A percentile compares a stretch with the other conserved stretches of the same genome.
phyloP scores from a whole-genome alignment of 176 grass and related monocot genomes.

The Calamus simplicifolius region DNA sequence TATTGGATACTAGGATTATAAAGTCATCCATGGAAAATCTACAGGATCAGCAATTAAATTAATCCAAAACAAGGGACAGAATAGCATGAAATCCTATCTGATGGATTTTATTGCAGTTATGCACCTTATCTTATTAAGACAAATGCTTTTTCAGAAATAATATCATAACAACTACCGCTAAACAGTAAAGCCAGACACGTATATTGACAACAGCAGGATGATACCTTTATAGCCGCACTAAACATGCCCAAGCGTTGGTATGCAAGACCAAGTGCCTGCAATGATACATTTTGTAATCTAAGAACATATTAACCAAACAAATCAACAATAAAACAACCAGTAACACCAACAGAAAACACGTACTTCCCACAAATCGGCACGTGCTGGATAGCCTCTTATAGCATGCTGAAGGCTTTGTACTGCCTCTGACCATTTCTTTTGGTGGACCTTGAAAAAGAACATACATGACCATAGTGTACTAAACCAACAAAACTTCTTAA shows the following conservation, averaged over 20 bases:
- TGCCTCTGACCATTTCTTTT: constrained; percentile 83
- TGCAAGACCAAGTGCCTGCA: constrained; percentile 86
- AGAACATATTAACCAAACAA: neutral
- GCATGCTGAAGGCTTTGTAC: constrained; percentile 87
- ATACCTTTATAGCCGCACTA: constrained; percentile 85
- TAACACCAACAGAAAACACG: constrained; percentile 9
- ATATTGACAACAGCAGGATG: neutral
- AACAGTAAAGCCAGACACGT: constrained; percentile 1
- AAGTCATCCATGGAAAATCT: too few relatives aligned
- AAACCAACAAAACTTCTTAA: too few relatives aligned
- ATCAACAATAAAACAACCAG: constrained; percentile 1
- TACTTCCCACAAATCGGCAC: constrained; percentile 92
- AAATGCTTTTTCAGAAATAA: neutral
- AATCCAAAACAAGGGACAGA: too few relatives aligned
- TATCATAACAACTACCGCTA: constrained; percentile 14
- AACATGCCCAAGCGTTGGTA: constrained; percentile 98
- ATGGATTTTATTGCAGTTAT: too few relatives aligned
- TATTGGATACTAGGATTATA: too few relatives aligned
- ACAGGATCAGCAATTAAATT: too few relatives aligned
- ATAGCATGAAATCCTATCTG: too few relatives aligned
- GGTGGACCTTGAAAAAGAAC: constrained; percentile 54
- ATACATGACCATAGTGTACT: too few relatives aligned
- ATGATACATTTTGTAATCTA: constrained; percentile 8
- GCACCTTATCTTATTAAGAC: too few relatives aligned
- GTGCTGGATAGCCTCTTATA: constrained; percentile 67